Evolutionary conservation across 148 eudicot species (phyloP).

Genomic region (Diospyros kaki): DNA sequence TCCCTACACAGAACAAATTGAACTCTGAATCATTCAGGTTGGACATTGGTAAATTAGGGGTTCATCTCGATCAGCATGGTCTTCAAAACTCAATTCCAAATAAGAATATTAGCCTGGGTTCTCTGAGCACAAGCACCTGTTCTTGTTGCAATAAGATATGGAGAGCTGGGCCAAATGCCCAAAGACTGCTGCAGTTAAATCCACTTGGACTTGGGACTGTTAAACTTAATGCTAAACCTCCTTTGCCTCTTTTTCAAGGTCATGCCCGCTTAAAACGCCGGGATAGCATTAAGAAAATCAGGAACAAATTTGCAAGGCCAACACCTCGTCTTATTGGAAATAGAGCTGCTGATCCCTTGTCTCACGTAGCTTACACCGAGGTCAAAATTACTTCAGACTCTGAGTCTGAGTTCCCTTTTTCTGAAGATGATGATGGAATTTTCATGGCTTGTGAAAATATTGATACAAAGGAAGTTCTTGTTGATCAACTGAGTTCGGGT

Average conservation of each 20-base stretch:
- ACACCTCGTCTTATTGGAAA: slow-evolving; percentile 24
- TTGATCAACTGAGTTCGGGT: slow-evolving; percentile 12
- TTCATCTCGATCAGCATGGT: slow-evolving; percentile 31
- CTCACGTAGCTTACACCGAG: slow-evolving; percentile 58
- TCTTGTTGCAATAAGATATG: slow-evolving; percentile 58
- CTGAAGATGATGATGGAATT: slow-evolving; percentile 51
- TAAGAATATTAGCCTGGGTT: slow-evolving; percentile 30
- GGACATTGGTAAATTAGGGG: slow-evolving; percentile 44
- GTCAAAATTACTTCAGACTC: slow-evolving; percentile 59
- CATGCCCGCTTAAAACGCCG: slow-evolving; percentile 54
- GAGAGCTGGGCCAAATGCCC: slow-evolving; percentile 47
- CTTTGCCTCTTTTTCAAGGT: slow-evolving; percentile 56
- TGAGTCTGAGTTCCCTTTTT: slow-evolving; percentile 53
- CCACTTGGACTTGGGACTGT: slow-evolving; percentile 31
- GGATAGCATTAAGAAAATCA: slow-evolving; percentile 54
- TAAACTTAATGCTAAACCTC: slow-evolving; percentile 51
- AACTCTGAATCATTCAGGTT: slow-evolving; percentile 42
- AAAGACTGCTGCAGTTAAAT: slow-evolving; percentile 37
- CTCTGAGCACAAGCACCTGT: slow-evolving; percentile 37
- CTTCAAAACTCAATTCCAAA: slow-evolving; percentile 30
- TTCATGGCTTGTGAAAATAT: slow-evolving; percentile 15
- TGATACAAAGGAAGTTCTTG: slow-evolving; percentile 13
- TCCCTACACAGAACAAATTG: slow-evolving; percentile 29
- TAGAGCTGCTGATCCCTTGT: slow-evolving; percentile 28
- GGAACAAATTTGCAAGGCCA: slow-evolving; percentile 40